These are phyloP conservation scores for Tuctoria greenei DNA, from an alignment of 176 grass and related monocot species.

Conservation along the genomic window DNA sequence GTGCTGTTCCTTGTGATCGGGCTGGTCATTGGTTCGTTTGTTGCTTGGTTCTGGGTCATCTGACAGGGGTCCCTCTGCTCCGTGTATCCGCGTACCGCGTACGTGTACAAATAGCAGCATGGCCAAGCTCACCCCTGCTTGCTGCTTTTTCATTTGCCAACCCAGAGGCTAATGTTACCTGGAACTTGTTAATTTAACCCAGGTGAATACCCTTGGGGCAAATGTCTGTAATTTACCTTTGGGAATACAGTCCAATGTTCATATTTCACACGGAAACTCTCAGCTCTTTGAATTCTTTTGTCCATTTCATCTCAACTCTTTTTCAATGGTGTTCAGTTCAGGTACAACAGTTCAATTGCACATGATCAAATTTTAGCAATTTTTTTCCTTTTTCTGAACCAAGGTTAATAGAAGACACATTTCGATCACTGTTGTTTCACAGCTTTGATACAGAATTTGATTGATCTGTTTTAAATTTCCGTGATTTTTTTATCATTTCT, in stretches of 20 bases:
- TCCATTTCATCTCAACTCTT: neutral
- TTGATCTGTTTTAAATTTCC: too few relatives aligned
- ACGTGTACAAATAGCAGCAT: slow-evolving; percentile 7
- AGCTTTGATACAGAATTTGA: too few relatives aligned
- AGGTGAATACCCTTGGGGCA: neutral
- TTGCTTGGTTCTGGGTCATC: slow-evolving; percentile 93
- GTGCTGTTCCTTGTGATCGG: slow-evolving; percentile 86
- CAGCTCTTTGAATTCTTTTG: neutral
- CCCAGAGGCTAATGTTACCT: neutral
- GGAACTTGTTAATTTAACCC: slow-evolving; percentile 26
- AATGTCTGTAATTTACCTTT: slow-evolving; percentile 25
- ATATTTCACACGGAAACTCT: neutral
- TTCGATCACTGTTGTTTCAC: too few relatives aligned
- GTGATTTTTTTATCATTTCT: too few relatives aligned
- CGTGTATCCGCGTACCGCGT: neutral
- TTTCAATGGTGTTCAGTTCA: neutral
- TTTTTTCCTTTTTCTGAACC: too few relatives aligned
- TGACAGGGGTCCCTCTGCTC: slow-evolving; percentile 15
- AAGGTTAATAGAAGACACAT: too few relatives aligned
- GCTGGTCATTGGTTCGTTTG: slow-evolving; percentile 62
- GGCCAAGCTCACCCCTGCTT: neutral
- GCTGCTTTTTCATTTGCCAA: slow-evolving; percentile 33
- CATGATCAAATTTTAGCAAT: too few relatives aligned
- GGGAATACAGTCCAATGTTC: neutral
- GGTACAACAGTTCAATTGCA: neutral